phyloP scores from a whole-genome alignment of 2,329 filamentous ascomycete genomes.

The Alternaria consortialis region DNA sequence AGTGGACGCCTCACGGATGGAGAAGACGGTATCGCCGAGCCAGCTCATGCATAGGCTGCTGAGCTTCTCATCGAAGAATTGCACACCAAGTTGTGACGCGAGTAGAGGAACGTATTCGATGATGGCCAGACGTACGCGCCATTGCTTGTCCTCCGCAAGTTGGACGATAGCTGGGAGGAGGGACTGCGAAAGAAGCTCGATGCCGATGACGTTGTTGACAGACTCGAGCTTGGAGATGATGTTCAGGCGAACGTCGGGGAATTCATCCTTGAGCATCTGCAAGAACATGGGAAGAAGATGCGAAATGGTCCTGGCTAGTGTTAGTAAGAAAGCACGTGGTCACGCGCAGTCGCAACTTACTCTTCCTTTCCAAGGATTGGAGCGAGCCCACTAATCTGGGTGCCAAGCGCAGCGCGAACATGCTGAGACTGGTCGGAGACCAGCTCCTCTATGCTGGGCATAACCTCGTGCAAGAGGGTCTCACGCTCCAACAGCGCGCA shows the following conservation, averaged over 20 bases:
- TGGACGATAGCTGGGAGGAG: constrained; percentile 97
- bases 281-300: constrained; percentile 98
- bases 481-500: constrained; percentile 87
- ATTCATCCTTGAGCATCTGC: constrained; percentile 99
- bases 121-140: constrained; percentile 95
- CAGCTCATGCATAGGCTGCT: constrained; percentile 97
- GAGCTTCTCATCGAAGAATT: constrained; percentile 98
- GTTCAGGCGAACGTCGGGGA: constrained; percentile 95
- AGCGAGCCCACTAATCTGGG: constrained; percentile 94
- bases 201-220: constrained; percentile 98
- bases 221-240: constrained; percentile 99
- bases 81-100: constrained; percentile 91
- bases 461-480: constrained; percentile 91
- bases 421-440: constrained; percentile 97
- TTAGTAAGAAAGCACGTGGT: constrained; percentile 36
- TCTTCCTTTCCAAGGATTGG: constrained; percentile 98
- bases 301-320: constrained; percentile 77
- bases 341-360: constrained; percentile 62
- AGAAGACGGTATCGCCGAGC: constrained; percentile 98
- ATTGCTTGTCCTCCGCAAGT: constrained; percentile 98
- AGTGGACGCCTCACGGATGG: constrained; percentile 95
- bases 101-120: constrained; percentile 99
- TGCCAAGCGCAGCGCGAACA: constrained; percentile 92
- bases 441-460: constrained; percentile 94
- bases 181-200: constrained; percentile 94